A percentile compares a stretch with the other conserved stretches of the same genome.
These are phyloP conservation scores for Tinospora cordifolia DNA, from an alignment of 164 flowering plant genomes.

Conservation along the genomic window DNA sequence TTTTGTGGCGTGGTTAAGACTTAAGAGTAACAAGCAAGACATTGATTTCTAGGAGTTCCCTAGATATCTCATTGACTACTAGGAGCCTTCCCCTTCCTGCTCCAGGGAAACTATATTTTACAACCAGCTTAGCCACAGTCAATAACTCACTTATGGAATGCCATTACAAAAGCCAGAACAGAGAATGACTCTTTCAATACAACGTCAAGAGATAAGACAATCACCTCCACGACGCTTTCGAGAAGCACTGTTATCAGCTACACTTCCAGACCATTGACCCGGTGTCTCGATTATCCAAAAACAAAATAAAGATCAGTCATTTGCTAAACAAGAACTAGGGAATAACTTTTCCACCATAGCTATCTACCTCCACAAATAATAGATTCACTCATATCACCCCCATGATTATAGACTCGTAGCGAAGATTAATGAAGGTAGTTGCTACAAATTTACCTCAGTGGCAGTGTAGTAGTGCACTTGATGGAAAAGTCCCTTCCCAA, in stretches of 20 bases:
- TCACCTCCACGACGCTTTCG: conserved; percentile 49
- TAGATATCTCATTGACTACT: background rate
- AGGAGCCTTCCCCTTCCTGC: background rate
- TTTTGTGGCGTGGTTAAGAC: no score
- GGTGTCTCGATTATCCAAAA: conserved; percentile 21
- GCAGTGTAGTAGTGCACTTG: background rate
- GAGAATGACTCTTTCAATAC: background rate
- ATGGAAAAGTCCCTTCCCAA: background rate
- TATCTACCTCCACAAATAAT: background rate
- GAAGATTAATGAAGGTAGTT: background rate
- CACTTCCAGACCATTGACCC: conserved; percentile 30
- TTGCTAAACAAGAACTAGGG: background rate
- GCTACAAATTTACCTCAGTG: background rate
- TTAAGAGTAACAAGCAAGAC: no score
- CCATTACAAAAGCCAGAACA: background rate
- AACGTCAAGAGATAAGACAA: conserved; percentile 3
- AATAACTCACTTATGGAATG: no score
- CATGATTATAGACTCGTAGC: background rate
- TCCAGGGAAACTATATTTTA: background rate
- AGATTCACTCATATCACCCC: background rate
- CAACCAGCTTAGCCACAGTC: background rate
- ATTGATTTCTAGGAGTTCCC: no score
- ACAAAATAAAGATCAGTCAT: background rate
- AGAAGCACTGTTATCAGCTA: conserved; percentile 34
- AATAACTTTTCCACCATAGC: background rate